Conservation (phyloP, 2,329 filamentous ascomycete species). For the Monosporascus sp. region DNA sequence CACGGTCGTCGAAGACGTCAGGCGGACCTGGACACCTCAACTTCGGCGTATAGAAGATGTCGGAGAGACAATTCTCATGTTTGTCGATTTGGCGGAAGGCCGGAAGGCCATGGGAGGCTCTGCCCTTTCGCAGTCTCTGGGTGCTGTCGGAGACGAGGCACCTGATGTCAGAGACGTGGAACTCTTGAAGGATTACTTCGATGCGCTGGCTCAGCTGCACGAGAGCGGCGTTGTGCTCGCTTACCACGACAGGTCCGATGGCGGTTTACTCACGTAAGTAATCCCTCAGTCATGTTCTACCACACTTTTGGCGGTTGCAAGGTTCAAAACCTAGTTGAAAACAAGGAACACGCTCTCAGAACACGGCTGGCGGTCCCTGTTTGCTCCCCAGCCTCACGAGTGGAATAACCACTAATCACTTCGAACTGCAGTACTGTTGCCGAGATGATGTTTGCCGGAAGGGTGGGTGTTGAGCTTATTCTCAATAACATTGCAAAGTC, state of each 20-base stretch:
- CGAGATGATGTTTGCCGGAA: constrained; percentile 98
- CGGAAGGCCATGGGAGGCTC: constrained; percentile 83
- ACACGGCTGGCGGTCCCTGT: too few species aligned
- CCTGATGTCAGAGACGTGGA: constrained; percentile 83
- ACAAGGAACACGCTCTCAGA: too few species aligned
- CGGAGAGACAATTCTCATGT: constrained; percentile 82
- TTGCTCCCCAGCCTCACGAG: too few species aligned
- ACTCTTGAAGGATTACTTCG: constrained; percentile 83
- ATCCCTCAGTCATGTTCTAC: too few species aligned
- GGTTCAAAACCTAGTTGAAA: too few species aligned
- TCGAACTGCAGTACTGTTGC: constrained; percentile 53
- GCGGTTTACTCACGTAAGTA: constrained; percentile 69
- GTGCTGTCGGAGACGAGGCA: constrained; percentile 75
- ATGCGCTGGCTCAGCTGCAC: constrained; percentile 67
- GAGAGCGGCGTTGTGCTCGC: constrained; percentile 63
- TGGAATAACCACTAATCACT: too few species aligned
- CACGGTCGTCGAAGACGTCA: constrained; percentile 73
- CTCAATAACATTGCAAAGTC: constrained; percentile 67
- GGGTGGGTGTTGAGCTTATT: constrained; percentile 80
- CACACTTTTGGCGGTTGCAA: too few species aligned
- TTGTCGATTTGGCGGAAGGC: constrained; percentile 81
- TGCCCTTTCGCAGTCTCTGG: constrained; percentile 83
- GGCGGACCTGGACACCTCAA: constrained; percentile 90
- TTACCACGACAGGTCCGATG: constrained; percentile 92
- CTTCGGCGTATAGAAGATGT: constrained; percentile 79